phyloP scores from a whole-genome alignment of 2,329 filamentous ascomycete species.

The Penicillium polonicum region DNA sequence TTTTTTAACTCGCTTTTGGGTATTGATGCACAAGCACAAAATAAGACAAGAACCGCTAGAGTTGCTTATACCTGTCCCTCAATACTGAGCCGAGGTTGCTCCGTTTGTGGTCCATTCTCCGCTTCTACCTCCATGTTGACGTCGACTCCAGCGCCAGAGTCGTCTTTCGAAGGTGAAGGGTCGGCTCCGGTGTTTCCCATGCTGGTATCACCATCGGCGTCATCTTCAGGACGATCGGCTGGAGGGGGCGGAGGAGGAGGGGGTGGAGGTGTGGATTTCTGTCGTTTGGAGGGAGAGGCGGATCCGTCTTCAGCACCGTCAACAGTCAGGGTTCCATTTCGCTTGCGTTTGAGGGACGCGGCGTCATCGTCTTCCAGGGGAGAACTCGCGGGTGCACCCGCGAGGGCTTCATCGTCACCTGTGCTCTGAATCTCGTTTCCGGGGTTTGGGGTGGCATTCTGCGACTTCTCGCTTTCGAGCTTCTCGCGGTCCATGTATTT shows the following conservation, averaged over 20 bases:
- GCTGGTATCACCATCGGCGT: slow-evolving; percentile 15
- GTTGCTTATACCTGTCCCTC: slow-evolving; percentile 23
- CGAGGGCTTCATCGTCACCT: slow-evolving; percentile 42
- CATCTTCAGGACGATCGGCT: slow-evolving; percentile 19
- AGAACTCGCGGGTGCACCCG: slow-evolving; percentile 43
- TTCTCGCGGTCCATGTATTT: slow-evolving; percentile 72
- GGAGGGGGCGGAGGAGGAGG: slow-evolving; percentile 37
- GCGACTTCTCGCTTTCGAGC: slow-evolving; percentile 55
- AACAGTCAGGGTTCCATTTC: slow-evolving; percentile 12
- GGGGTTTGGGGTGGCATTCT: slow-evolving; percentile 21
- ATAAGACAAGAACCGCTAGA: background rate
- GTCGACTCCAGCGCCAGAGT: background rate
- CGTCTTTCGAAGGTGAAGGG: background rate
- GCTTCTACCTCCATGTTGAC: slow-evolving; percentile 2
- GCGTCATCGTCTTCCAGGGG: slow-evolving; percentile 48
- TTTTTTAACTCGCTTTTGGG: slow-evolving; percentile 9
- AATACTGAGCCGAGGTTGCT: slow-evolving; percentile 24
- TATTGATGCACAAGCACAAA: slow-evolving; percentile 7
- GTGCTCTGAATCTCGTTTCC: slow-evolving; percentile 15
- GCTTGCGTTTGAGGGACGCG: slow-evolving; percentile 21
- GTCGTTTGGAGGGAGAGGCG: slow-evolving; percentile 55
- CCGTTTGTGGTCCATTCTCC: slow-evolving; percentile 8
- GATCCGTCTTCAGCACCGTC: slow-evolving; percentile 18
- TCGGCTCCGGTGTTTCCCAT: slow-evolving; percentile 9
- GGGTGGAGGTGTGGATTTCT: slow-evolving; percentile 46